Evolutionary conservation across 441 rosid species (phyloP).

Genomic region (Populus hybrid): DNA sequence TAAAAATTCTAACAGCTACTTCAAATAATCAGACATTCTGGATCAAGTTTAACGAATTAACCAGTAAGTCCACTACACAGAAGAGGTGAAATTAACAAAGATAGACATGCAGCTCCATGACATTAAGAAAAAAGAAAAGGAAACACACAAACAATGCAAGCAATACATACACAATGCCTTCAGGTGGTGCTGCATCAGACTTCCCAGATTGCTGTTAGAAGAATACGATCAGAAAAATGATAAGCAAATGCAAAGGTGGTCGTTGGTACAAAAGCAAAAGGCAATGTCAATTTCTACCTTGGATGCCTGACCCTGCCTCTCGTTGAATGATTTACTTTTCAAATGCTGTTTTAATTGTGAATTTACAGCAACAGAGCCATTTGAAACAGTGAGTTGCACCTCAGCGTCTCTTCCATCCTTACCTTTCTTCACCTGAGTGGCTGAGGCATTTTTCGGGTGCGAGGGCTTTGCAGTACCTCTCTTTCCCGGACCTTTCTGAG

Average conservation of each 20-base stretch:
- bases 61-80: not conserved
- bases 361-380: slow-evolving; percentile 47
- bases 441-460: slow-evolving; percentile 38
- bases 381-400: slow-evolving; percentile 33
- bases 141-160: not conserved
- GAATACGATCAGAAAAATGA: slow-evolving; percentile 28
- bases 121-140: not conserved
- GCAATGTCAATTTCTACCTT: slow-evolving; percentile 38
- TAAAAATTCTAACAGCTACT: not conserved
- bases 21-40: not conserved
- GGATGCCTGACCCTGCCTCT: slow-evolving; percentile 41
- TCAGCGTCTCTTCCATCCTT: slow-evolving; percentile 45
- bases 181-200: slow-evolving; percentile 43
- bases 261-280: not conserved
- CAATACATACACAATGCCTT: slow-evolving; percentile 51
- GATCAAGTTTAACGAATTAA: slow-evolving; percentile 7
- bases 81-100: not conserved
- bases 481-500: slow-evolving; percentile 44
- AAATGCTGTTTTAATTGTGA: slow-evolving; percentile 41
- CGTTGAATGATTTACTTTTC: slow-evolving; percentile 51
- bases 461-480: slow-evolving; percentile 48
- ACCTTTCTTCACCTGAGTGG: slow-evolving; percentile 42
- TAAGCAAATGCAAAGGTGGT: slow-evolving; percentile 20
- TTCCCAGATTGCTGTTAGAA: slow-evolving; percentile 57
- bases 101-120: not conserved